Percentiles rank a stretch among this genome's conserved stretches.
phyloP scores from a whole-genome alignment of 73 alveolate species.

The Durusdinium trenchii region DNA sequence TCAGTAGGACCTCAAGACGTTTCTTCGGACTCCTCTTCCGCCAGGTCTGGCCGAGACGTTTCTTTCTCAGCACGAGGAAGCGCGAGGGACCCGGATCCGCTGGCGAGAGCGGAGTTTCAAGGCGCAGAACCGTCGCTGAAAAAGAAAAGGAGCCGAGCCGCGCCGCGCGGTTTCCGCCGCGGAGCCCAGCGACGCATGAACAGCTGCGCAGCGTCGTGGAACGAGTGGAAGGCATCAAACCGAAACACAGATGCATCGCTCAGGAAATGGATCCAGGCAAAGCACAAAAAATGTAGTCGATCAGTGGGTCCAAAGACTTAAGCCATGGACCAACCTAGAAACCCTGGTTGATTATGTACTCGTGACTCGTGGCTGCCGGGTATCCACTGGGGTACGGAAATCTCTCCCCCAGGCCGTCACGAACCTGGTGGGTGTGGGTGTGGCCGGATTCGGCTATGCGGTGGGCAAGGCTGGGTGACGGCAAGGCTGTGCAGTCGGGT shows the following conservation, averaged over 20 bases:
- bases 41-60: constrained; percentile 19
- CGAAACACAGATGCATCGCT: neutral
- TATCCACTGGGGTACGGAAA: too few species aligned
- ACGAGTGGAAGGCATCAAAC: too few species aligned
- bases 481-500: neutral
- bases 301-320: neutral
- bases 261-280: neutral
- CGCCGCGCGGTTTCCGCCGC: too few species aligned
- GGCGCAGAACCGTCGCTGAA: too few species aligned
- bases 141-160: too few species aligned
- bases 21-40: too few species aligned
- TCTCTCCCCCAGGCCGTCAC: constrained; percentile 49
- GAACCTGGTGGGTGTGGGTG: constrained; percentile 44
- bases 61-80: constrained; percentile 59
- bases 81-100: constrained; percentile 12
- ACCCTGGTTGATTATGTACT: neutral
- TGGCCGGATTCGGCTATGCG: constrained; percentile 69
- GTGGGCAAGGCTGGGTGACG: constrained; percentile 43
- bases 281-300: neutral
- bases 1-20: too few species aligned
- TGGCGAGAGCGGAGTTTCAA: neutral
- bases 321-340: too few species aligned
- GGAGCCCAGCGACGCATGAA: too few species aligned
- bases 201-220: too few species aligned
- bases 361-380: too few species aligned